These are phyloP conservation scores for Annona cherimola DNA, from an alignment of 164 flowering plant genomes.

Conservation along the genomic window DNA sequence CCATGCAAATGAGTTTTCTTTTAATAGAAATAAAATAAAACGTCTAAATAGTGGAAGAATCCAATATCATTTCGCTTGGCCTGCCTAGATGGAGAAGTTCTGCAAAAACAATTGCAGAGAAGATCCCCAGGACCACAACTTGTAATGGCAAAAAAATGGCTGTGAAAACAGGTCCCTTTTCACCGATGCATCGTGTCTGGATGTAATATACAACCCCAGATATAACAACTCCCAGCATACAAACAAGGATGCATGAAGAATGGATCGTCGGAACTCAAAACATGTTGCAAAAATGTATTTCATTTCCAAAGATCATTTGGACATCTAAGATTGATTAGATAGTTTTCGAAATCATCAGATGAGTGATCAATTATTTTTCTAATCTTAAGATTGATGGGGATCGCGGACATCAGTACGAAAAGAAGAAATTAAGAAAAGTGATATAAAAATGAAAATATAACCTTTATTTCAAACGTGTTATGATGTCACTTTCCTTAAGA, in stretches of 20 bases:
- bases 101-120: conserved; percentile 38
- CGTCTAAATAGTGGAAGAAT: not conserved
- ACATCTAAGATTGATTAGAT: no score
- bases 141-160: conserved; percentile 41
- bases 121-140: conserved; percentile 24
- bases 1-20: no score
- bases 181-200: conserved; percentile 35
- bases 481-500: no score
- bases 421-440: no score
- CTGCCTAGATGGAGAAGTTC: conserved; percentile 43
- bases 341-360: no score
- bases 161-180: conserved; percentile 36
- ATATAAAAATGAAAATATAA: no score
- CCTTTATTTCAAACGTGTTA: no score
- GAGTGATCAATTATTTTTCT: no score
- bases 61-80: conserved; percentile 10
- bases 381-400: no score
- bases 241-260: not conserved
- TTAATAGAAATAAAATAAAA: no score
- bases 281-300: not conserved
- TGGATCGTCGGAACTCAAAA: not conserved
- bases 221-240: conserved; percentile 30
- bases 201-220: conserved; percentile 29
- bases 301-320: no score
- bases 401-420: no score